phyloP scores from a whole-genome alignment of 1,284 basidiomycete genomes.

The Heterobasidion annosum region DNA sequence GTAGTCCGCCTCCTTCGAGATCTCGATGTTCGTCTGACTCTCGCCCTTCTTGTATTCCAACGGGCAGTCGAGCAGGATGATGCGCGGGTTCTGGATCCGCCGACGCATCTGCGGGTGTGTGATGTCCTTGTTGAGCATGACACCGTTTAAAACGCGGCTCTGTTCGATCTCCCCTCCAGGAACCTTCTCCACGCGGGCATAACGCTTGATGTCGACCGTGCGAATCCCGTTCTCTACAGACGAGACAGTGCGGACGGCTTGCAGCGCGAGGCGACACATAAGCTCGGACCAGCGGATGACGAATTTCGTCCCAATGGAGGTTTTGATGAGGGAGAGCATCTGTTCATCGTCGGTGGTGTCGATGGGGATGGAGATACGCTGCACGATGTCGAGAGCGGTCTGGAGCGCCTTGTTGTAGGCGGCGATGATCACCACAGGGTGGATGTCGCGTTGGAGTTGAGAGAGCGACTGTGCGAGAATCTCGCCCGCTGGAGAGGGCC shows the following conservation, averaged over 20 bases:
- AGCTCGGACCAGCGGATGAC: constrained; percentile 94
- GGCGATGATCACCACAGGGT: constrained; percentile 97
- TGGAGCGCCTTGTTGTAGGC: constrained; percentile 95
- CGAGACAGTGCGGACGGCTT: constrained; percentile 84
- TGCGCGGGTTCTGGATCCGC: constrained; percentile 84
- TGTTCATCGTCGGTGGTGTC: constrained; percentile 81
- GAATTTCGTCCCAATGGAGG: constrained; percentile 99
- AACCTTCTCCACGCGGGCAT: constrained; percentile 95
- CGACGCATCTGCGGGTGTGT: constrained; percentile 97
- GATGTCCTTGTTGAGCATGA: constrained; percentile 99
- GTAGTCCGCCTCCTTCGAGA: constrained; percentile 93
- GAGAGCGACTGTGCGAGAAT: constrained; percentile 94
- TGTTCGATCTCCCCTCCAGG: constrained; percentile 97
- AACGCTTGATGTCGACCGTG: constrained; percentile 96
- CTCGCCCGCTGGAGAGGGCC: constrained; percentile 69
- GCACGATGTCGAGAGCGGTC: constrained; percentile 84
- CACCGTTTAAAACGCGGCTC: constrained; percentile 79
- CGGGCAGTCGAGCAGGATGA: constrained; percentile 91
- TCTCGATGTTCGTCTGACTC: constrained; percentile 98
- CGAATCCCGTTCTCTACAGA: constrained; percentile 60
- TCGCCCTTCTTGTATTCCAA: constrained; percentile 99
- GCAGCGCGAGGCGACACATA: constrained; percentile 92
- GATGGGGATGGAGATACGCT: constrained; percentile 85
- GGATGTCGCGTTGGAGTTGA: constrained; percentile 92
- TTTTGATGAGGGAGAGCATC: constrained; percentile 97